Base-by-base conservation (phyloP, 2,329 filamentous ascomycete species). In the Penicillium verrucosum region DNA sequence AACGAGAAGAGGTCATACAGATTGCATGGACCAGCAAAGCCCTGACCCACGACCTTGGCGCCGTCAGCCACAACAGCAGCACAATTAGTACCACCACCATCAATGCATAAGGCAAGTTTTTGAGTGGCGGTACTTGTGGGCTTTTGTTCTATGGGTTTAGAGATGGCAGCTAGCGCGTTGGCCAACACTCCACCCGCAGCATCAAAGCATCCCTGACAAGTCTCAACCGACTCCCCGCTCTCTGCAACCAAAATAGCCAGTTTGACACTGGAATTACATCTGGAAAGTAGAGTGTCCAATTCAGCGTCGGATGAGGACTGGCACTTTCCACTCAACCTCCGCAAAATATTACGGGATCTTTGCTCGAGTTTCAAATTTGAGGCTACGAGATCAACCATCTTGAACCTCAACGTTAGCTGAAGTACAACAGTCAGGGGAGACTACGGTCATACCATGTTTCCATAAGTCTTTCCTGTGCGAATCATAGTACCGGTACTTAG, bases 401-500 rank as follows among this genome's bases (percentile, higher is more conserved):
- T 54, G 32, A 29, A 32, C 0, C 1, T 18, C 1, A 29, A 23
- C 10, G 43, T 63, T 46, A 56, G 50, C 34, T 4, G 9, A n/a
- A 8, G n/a, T 29, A 18, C 8, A 43, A 8, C 6, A 27, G 12
- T 12, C n/a, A 16, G 49, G n/a, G 11, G 34, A 27, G 10, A 45
- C 32, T 6, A 18, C 29, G 4, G 41, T 68, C 68, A 46, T 62
- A 75, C 75, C 71, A 77, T 64, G 49, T 77, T 77, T 10, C 73
- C 74, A 53, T 73, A 78, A 0, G 75, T 78, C 59, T 77, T 78
- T 5, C 76, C 76, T 10, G 67, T 64, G 30, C 65, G 68, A 34
- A 78, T 73, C 72, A 77, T 77, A 9, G 72, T 67, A 1, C 77
- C 75, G 1, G 76, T 77, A 42, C 75, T 78, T 2, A 78, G 60